phyloP scores from a whole-genome alignment of 192 early-diverging fungal species.

The Coemansia sp. region DNA sequence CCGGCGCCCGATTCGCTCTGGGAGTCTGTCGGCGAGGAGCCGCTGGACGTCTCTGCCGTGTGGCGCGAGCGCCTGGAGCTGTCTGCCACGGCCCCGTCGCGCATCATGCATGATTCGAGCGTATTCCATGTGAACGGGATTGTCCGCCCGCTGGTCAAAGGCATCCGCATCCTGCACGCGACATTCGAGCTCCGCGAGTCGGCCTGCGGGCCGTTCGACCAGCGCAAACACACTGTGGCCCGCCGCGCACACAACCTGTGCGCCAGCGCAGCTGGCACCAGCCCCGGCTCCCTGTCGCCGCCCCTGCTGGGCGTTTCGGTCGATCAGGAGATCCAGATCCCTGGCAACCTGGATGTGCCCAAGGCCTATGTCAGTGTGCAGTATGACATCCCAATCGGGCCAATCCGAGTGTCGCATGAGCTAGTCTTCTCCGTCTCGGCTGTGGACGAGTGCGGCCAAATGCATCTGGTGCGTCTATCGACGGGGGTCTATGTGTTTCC shows the following conservation, averaged over 20 bases:
- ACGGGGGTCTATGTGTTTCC: constrained; percentile 34
- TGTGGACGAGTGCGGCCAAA: constrained; percentile 32
- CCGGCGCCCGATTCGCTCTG: constrained; percentile 31
- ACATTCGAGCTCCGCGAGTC: constrained; percentile 40
- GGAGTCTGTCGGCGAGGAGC: constrained; percentile 22
- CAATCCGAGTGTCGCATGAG: constrained; percentile 35
- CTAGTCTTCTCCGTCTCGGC: constrained; percentile 23
- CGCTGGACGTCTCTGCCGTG: constrained; percentile 21
- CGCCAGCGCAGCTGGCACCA: neutral
- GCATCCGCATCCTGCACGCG: constrained; percentile 34
- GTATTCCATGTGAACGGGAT: constrained; percentile 15
- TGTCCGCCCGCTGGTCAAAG: constrained; percentile 33
- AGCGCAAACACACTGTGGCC: constrained; percentile 3
- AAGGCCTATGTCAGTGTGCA: constrained; percentile 24
- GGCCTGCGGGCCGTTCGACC: constrained; percentile 21
- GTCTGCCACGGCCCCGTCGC: constrained; percentile 26
- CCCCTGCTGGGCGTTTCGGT: constrained; percentile 23
- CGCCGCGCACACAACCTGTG: constrained; percentile 19
- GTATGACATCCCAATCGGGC: constrained; percentile 32
- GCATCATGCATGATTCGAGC: constrained; percentile 26
- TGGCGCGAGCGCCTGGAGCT: constrained; percentile 39
- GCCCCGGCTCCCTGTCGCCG: neutral
- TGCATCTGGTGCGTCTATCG: constrained; percentile 40
- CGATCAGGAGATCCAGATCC: constrained; percentile 39
- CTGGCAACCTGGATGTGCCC: constrained; percentile 18